Evolutionary conservation across 1,284 basidiomycete genomes (phyloP).

Genomic region (Exobasidium rhododendri): DNA sequence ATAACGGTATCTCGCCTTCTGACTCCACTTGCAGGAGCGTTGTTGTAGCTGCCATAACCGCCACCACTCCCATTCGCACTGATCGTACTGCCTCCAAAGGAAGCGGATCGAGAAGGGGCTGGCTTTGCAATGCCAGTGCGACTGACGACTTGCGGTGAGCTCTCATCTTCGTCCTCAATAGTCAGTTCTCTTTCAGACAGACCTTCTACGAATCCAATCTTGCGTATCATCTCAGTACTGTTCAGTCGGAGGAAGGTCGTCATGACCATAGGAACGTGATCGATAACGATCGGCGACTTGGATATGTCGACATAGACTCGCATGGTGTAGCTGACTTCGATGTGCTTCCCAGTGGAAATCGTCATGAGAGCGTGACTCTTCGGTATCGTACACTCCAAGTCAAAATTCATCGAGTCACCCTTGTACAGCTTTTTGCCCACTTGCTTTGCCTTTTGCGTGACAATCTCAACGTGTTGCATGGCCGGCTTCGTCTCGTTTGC

Average conservation of each 20-base stretch:
- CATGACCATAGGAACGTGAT: constrained; percentile 48
- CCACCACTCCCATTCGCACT: background rate
- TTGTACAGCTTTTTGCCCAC: constrained; percentile 50
- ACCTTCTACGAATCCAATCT: constrained; percentile 48
- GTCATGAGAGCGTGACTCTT: constrained; percentile 48
- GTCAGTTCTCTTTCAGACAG: constrained; percentile 23
- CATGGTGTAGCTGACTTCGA: constrained; percentile 49
- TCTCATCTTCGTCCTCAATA: constrained; percentile 4
- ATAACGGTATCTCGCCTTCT: constrained; percentile 42
- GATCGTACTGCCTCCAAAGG: constrained; percentile 19
- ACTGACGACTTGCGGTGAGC: background rate
- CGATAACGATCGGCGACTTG: constrained; percentile 48
- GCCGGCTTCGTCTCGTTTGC: constrained; percentile 24
- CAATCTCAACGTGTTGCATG: constrained; percentile 31
- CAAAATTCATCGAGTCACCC: constrained; percentile 46
- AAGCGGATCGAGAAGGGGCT: constrained; percentile 24
- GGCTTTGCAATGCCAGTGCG: background rate
- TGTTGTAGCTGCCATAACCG: background rate
- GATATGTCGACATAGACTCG: constrained; percentile 44
- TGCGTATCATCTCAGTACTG: constrained; percentile 25
- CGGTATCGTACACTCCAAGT: constrained; percentile 40
- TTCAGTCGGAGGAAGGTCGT: constrained; percentile 34
- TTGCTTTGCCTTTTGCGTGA: constrained; percentile 38
- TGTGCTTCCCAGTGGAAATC: constrained; percentile 50
- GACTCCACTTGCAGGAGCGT: constrained; percentile 17